Evolutionary conservation across 768 basidiomycete species (phyloP), one percentile per base, ranked within the genome.

Genomic region (Phaeotremella skinneri): DNA sequence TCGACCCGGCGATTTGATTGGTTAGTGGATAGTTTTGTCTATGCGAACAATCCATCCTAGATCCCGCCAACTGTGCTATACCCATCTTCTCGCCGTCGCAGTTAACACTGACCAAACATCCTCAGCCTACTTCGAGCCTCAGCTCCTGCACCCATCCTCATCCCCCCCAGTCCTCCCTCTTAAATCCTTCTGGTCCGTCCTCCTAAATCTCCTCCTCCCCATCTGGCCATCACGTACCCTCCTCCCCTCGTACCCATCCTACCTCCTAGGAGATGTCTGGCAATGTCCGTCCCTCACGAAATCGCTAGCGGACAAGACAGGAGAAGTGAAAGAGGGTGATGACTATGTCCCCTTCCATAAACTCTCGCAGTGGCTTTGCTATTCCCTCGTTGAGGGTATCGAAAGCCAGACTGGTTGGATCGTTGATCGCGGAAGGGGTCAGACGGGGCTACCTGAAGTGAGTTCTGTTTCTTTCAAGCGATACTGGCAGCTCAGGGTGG

Each of bases 321-420:
- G 60, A 11, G 42, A 70, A 50, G 43, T 45, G 6, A 41, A 53
- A 23, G 84, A 85, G 66, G 86, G 85, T 48, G 86, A 86, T 52
- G 82, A 85, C 52, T 80, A 90, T 29, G 90, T 98, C 5, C 89
- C 91, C 0, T 98, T 98, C 81, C 94, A 97, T 80, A 98, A 99
- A 76, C 82, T 99, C 49, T 91, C 90, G 0, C 87, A 88, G 61
- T 99, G 94, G 94, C 81, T 90, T 56, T 87, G 91, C 6, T 94
- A 96, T 75, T 88, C 87, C 66, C 81, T 99, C 20, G 80, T 96
- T 31, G 88, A 92, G 74, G 86, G 89, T 1, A 82, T 98, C 42
- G 83, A 92, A 75, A 84, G 82, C 63, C 79, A 86, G 1, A 80
- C 92, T 5, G 81, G 82, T 0, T 98, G 93, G 91, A 79, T 81